Base-by-base conservation (phyloP, 805 yeast species). In the Candida silvatica region DNA sequence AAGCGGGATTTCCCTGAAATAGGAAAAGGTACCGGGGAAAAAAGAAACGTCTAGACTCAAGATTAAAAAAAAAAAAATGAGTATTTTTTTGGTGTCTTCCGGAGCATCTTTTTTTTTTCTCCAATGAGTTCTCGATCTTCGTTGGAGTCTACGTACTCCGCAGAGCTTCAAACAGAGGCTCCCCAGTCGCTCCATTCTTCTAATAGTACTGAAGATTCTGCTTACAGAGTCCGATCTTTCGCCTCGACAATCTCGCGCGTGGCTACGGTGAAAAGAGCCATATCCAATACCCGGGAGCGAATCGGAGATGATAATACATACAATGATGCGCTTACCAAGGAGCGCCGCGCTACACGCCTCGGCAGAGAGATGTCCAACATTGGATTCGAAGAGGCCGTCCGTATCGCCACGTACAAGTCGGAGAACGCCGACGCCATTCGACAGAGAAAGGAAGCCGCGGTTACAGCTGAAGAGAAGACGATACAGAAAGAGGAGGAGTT, bases 351-450 rank as follows among this genome's bases (percentile, higher is more conserved):
- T 14, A 44, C 53, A 2, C 36, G 38, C n/a, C 22, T 36, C 1
- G 54, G 52, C 9, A 38, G 52, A 25, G 42, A 40, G 22, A 17
- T 36, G 17, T 47, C 43, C 4, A 42, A 49, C 27, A 35, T 46
- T 29, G 56, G 47, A 6, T 35, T 52, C 17, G 47, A 45, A 8
- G 51, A 48, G 20, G 55, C 55, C 2, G 45, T 52, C 18, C 36
- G 46, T 25, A 44, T 49, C 8, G 48, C 52, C 12, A 40, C 48
- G 4, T 37, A 38, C 27, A 37, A 31, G 30, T 41, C 50, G 15
- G 42, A 36, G 23, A 14, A 31, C 12, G 18, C 18, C 17, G 27
- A 17, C 31, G 16, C n/a, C 32, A 29, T 23, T 24, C 28, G 25
- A 19, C 29, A 9, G 2, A 19, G n/a, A 3, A 24, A 24, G 29